Evolutionary conservation across 306 rosid genomes (phyloP).

Genomic region (Pachyrhizus erosus): DNA sequence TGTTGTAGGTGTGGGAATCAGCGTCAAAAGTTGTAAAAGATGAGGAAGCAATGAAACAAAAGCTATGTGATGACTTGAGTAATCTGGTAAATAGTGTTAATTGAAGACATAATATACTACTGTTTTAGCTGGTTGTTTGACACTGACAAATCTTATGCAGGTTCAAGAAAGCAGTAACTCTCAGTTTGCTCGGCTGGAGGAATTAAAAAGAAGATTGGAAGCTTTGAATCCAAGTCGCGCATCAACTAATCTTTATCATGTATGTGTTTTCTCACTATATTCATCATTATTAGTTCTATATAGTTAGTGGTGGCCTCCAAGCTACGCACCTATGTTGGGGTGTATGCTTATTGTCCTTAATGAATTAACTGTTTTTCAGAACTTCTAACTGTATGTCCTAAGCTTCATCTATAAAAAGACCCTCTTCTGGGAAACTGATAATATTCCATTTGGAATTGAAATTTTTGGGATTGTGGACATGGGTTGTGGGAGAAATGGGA

Average conservation of each 20-base stretch:
- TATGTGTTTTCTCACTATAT: slow-evolving; percentile 46
- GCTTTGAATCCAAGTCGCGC: slow-evolving; percentile 78
- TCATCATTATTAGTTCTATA: slow-evolving; percentile 7
- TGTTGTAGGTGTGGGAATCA: slow-evolving; percentile 75
- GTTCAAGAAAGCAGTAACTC: slow-evolving; percentile 89
- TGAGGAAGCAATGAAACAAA: slow-evolving; percentile 84
- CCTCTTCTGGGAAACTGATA: neutral
- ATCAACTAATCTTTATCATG: slow-evolving; percentile 59
- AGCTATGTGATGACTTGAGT: slow-evolving; percentile 86
- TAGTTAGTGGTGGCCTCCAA: slow-evolving; percentile 18
- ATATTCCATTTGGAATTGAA: slow-evolving; percentile 17
- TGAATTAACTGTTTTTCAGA: neutral
- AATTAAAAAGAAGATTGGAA: slow-evolving; percentile 87
- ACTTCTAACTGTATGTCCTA: neutral
- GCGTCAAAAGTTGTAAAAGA: slow-evolving; percentile 71
- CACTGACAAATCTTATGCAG: slow-evolving; percentile 49
- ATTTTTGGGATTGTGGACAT: neutral
- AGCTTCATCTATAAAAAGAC: slow-evolving; percentile 28
- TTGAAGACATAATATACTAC: slow-evolving; percentile 32
- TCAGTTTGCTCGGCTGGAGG: slow-evolving; percentile 83
- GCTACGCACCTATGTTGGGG: neutral
- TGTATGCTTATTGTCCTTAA: neutral
- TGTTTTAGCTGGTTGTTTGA: slow-evolving; percentile 47
- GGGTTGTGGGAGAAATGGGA: neutral
- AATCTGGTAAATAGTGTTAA: slow-evolving; percentile 64